phyloP scores from a whole-genome alignment of 2,329 filamentous ascomycete species.

The Drechslerella coelobrocha region DNA sequence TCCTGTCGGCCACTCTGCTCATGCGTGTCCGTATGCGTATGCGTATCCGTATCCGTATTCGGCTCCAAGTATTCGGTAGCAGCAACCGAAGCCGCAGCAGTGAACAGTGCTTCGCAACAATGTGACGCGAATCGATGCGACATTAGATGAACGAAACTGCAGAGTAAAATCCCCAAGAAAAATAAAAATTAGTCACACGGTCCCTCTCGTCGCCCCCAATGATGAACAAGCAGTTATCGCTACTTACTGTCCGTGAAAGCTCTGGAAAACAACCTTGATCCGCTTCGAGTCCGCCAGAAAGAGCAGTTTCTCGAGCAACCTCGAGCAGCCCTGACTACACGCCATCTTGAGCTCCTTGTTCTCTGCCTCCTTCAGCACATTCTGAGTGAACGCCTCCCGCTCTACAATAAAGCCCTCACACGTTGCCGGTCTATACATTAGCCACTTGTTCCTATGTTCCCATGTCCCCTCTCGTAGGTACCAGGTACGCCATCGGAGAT shows the following conservation, averaged over 20 bases:
- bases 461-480: neutral
- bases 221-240: neutral
- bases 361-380: slow-evolving; percentile 82
- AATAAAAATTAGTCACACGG: slow-evolving; percentile 51
- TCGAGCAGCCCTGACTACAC: slow-evolving; percentile 92
- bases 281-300: slow-evolving; percentile 78
- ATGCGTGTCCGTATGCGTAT: no score
- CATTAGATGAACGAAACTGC: slow-evolving; percentile 82
- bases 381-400: slow-evolving; percentile 68
- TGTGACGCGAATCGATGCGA: slow-evolving; percentile 97
- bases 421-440: slow-evolving; percentile 10
- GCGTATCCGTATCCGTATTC: neutral
- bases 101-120: slow-evolving; percentile 92
- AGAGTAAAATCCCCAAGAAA: neutral
- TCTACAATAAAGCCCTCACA: slow-evolving; percentile 54
- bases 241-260: slow-evolving; percentile 76
- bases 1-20: no score
- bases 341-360: slow-evolving; percentile 96
- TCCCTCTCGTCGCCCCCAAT: neutral
- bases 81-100: slow-evolving; percentile 79
- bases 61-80: slow-evolving; percentile 69
- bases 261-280: slow-evolving; percentile 84
- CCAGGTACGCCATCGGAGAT: neutral
- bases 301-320: slow-evolving; percentile 89
- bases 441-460: neutral